A percentile compares a stretch with the other conserved stretches of the same genome.
phyloP scores from a whole-genome alignment of 164 flowering plant genomes.

The Aristolochia californica region DNA sequence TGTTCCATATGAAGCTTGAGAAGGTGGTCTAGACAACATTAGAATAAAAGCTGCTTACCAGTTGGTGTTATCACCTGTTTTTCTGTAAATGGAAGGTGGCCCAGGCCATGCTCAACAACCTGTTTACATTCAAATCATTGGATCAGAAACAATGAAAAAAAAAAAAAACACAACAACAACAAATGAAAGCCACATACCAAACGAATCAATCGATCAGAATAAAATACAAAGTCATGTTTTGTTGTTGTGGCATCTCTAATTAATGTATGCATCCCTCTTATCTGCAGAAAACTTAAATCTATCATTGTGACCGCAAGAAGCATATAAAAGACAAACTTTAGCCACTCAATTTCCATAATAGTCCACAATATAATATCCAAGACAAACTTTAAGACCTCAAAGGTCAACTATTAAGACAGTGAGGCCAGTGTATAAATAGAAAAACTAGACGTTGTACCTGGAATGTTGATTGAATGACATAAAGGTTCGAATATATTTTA shows the following conservation, averaged over 20 bases:
- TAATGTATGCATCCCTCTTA: slow-evolving; percentile 97
- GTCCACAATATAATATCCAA: neutral
- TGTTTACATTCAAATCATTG: slow-evolving; percentile 12
- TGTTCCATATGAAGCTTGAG: no score
- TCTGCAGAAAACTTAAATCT: slow-evolving; percentile 41
- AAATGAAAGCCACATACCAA: slow-evolving; percentile 44
- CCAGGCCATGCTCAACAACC: slow-evolving; percentile 99
- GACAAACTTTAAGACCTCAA: no score
- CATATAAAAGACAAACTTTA: no score
- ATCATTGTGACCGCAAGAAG: slow-evolving; percentile 2
- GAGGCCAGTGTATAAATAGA: neutral
- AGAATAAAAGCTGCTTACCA: slow-evolving; percentile 40
- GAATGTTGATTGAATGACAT: slow-evolving; percentile 91
- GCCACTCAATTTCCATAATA: no score
- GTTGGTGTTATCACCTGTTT: slow-evolving; percentile 97
- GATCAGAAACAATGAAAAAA: neutral
- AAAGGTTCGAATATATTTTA: slow-evolving; percentile 89
- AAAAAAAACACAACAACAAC: neutral
- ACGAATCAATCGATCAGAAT: slow-evolving; percentile 90
- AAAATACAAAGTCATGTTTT: slow-evolving; percentile 95
- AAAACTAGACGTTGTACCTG: slow-evolving; percentile 45
- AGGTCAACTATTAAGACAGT: neutral
- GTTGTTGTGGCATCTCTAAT: slow-evolving; percentile 87
- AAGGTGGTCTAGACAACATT: no score
- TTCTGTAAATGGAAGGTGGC: slow-evolving; percentile 96